Percentiles rank a stretch among this genome's conserved stretches.
These are phyloP conservation scores for Aaosphaeria pasadenensis DNA, from an alignment of 2,329 filamentous ascomycete species.

Conservation along the genomic window DNA sequence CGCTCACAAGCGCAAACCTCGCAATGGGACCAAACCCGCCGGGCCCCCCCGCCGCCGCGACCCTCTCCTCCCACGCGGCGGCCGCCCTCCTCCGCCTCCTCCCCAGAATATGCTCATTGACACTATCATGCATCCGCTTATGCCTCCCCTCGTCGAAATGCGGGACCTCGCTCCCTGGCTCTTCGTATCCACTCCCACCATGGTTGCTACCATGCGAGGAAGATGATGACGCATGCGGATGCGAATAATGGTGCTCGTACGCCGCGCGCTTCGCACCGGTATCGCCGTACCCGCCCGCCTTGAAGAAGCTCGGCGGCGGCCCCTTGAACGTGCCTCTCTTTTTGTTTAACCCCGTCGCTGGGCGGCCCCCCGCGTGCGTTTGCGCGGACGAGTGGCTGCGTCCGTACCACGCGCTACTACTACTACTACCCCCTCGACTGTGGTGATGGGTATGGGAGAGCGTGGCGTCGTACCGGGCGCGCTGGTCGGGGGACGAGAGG, in stretches of 20 bases:
- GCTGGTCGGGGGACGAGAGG: slow-evolving; percentile 70
- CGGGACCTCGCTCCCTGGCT: slow-evolving; percentile 52
- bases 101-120: slow-evolving; percentile 53
- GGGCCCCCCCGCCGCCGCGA: slow-evolving; percentile 16
- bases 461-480: slow-evolving; percentile 77
- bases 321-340: slow-evolving; percentile 75
- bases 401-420: slow-evolving; percentile 39
- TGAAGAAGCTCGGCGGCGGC: slow-evolving; percentile 86
- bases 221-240: slow-evolving; percentile 9
- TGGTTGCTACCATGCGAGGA: slow-evolving; percentile 25
- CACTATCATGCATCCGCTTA: slow-evolving; percentile 66
- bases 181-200: slow-evolving; percentile 54
- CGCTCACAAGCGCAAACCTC: slow-evolving; percentile 28
- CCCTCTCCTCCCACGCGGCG: slow-evolving; percentile 13
- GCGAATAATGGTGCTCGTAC: slow-evolving; percentile 32
- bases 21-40: slow-evolving; percentile 22
- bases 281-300: slow-evolving; percentile 72
- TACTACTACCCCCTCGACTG: slow-evolving; percentile 54
- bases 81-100: slow-evolving; percentile 29
- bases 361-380: slow-evolving; percentile 65
- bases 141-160: slow-evolving; percentile 79
- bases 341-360: slow-evolving; percentile 76
- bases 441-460: slow-evolving; percentile 49
- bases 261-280: slow-evolving; percentile 59
- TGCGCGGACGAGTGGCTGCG: not conserved